phyloP scores from a whole-genome alignment of 805 yeast species.

The Ogataea neopini region DNA sequence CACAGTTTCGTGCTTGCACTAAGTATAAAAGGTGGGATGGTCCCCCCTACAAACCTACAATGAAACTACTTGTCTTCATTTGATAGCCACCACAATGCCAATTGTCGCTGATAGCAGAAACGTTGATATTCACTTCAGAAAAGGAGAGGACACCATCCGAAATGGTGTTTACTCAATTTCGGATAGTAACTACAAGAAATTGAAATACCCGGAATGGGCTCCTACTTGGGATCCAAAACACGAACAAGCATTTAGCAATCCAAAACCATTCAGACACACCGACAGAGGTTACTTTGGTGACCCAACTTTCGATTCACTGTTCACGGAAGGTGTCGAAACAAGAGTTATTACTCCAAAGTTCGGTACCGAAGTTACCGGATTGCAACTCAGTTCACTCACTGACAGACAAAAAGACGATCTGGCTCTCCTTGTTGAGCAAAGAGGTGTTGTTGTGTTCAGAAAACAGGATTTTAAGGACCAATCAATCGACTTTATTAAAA shows the following conservation, averaged over 20 bases:
- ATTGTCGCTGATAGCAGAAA: constrained; percentile 20
- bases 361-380: constrained; percentile 62
- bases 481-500: constrained; percentile 47
- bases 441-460: constrained; percentile 68
- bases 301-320: constrained; percentile 51
- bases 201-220: constrained; percentile 54
- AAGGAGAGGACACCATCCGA: constrained; percentile 51
- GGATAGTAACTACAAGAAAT: constrained; percentile 38
- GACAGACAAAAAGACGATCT: constrained; percentile 64
- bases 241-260: constrained; percentile 37
- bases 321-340: constrained; percentile 33
- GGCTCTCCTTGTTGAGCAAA: constrained; percentile 65
- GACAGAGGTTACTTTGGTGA: constrained; percentile 75
- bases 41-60: too few relatives aligned
- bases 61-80: too few relatives aligned
- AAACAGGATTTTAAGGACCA: constrained; percentile 63
- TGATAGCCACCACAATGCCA: constrained; percentile 4
- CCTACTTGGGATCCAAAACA: constrained; percentile 70
- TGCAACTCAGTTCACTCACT: constrained; percentile 57
- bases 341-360: constrained; percentile 64
- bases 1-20: neutral
- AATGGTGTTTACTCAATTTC: constrained; percentile 51
- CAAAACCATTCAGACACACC: constrained; percentile 52
- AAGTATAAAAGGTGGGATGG: constrained; percentile 1
- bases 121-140: constrained; percentile 47